Evolutionary conservation across 805 yeast species (phyloP), one percentile per base, ranked within the genome.

Genomic region (Yarrowia divulgata): DNA sequence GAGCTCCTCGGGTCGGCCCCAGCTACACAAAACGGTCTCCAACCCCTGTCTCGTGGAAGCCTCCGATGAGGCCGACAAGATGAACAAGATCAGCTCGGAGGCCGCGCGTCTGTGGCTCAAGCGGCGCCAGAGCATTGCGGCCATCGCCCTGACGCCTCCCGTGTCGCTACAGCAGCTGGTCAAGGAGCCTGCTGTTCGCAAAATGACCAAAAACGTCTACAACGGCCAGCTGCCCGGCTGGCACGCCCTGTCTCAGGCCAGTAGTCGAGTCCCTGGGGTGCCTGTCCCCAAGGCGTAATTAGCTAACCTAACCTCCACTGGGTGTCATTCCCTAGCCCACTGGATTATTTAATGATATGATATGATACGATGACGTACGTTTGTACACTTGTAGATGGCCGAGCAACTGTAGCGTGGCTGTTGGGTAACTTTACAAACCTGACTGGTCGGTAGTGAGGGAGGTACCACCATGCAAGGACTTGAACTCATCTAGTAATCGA

Each of bases 171-270:
- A 57, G 48, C 63, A 57, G 23, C 48, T 57, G 29, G 63, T 57
- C 48, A 40, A 42, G n/a, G 63, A 57, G 48, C 63, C 63, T 10
- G 48, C 48, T 1, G 63, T 57, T 4, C 35, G 63, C 5, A 42
- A 57, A 42, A 57, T 57, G 63, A 57, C 63, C 46, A 9, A n/a
- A 16, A 57, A 40, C n/a, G 63, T 57, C 32, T 57, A 57, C 63
- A 57, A 57, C 16, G 63, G 63, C 19, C 48, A 57, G 29, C 43
- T 57, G 7, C 63, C 63, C 2, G n/a, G 18, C 34, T 57, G 63
- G 63, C 63, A 57, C n/a, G 63, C 63, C n/a, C 23, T 57, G 14
- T 34, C 43, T 5, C 43, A 35, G 16, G 63, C 63, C 8, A 57
- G 63, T 12, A 57, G 63, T n/a, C 48, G 63, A 10, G 63, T 40